Evolutionary conservation across 1,284 basidiomycete genomes (phyloP).

Genomic region (Moniliophthora roreri): DNA sequence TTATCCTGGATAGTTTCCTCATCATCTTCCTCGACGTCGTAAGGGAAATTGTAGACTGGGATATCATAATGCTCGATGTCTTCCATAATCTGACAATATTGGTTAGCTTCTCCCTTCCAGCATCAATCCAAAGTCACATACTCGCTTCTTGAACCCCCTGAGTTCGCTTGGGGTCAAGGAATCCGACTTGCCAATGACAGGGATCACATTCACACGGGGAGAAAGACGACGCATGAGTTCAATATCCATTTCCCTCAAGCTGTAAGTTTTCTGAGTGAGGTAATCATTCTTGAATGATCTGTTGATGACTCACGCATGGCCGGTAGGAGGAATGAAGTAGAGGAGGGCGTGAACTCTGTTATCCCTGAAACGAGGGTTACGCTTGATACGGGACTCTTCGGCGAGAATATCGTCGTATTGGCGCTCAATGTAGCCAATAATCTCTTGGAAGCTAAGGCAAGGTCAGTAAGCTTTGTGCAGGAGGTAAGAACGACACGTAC

Average conservation of each 20-base stretch:
- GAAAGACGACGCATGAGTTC: conserved; percentile 97
- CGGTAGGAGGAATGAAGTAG: conserved; percentile 94
- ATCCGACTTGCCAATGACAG: conserved; percentile 97
- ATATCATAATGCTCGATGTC: conserved; percentile 99
- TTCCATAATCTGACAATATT: conserved; percentile 83
- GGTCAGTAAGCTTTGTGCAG: not conserved
- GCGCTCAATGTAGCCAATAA: conserved; percentile 95
- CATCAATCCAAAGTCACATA: conserved; percentile 36
- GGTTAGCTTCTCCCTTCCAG: conserved; percentile 6
- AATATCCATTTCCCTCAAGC: conserved; percentile 98
- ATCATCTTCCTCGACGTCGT: conserved; percentile 98
- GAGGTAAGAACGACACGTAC: conserved; percentile 50
- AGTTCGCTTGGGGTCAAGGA: conserved; percentile 91
- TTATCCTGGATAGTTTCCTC: conserved; percentile 99
- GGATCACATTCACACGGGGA: conserved; percentile 98
- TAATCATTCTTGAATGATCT: conserved; percentile 9
- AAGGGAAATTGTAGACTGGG: conserved; percentile 99
- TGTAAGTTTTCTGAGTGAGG: conserved; percentile 27
- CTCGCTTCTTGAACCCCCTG: conserved; percentile 94
- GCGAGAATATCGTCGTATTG: conserved; percentile 99
- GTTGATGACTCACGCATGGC: conserved; percentile 48
- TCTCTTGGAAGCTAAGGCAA: conserved; percentile 83
- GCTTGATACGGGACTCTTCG: conserved; percentile 99
- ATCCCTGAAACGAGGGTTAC: conserved; percentile 98
- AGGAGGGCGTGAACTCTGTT: conserved; percentile 95